Evolutionary conservation across 495 filamentous ascomycete species (phyloP), one percentile per base, ranked within the genome.

Genomic region (Penicillium malachiteum): DNA sequence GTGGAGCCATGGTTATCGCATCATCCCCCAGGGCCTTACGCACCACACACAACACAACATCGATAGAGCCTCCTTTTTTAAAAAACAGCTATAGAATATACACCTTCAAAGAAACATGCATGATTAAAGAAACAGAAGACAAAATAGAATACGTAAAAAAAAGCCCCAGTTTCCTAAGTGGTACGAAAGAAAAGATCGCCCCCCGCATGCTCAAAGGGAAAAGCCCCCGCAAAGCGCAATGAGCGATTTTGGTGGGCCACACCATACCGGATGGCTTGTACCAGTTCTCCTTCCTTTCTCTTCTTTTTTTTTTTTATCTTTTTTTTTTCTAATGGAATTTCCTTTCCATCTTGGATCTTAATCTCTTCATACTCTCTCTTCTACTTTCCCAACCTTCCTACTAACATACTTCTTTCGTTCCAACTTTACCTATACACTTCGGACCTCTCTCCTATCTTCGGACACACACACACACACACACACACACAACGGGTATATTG

Each of bases 161-260:
- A 26, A 41, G 13, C 30, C 21, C 52, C 34, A 33, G 34, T 37
- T 34, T 11, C 11, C 33, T 13, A 13, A 11, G 58, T 59, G 55
- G 58, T 54, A 64, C 64, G 61, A 60, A 26, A 26, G n/a, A 26
- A 26, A 26, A 58, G 59, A 56, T 58, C 56, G 43, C 58, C 65
- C 65, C 65, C 65, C 63, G 59, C 65, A 68, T 68, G 65, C 65
- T 68, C 65, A 66, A 64, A 66, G 65, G 56, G 58, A 68, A 66
- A 65, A 54, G 59, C 55, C 65, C 65, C 65, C 65, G 57, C 59
- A 63, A 68, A 66, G 38, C 32, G 57, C 56, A 61, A 56, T 68
- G 65, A 68, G 65, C 59, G 62, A 68, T 66, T 68, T 68, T 63
- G 63, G 65, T 63, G 55, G 58, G 58, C 58, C 59, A 57, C 54